Evolutionary conservation across 225 moss, liverwort and hornwort genomes (phyloP).

Genomic region (Thuidium tamariscinum): DNA sequence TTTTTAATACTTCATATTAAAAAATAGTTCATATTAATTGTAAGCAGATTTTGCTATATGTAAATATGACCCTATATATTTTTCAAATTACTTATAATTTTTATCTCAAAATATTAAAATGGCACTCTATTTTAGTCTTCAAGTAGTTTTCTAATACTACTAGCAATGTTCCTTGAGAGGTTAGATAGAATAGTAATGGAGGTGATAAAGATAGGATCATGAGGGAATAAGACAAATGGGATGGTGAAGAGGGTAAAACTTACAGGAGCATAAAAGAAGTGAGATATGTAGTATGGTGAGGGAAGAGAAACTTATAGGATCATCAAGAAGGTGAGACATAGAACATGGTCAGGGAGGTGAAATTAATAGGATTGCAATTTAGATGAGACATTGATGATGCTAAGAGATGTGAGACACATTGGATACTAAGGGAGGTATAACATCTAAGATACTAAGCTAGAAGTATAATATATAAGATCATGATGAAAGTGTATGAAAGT

Average conservation of each 20-base stretch:
- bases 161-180: accelerated
- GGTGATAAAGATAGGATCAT: no score
- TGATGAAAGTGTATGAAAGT: background rate
- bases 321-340: background rate
- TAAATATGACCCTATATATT: background rate
- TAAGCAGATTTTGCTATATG: accelerated
- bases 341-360: no score
- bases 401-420: no score
- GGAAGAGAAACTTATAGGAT: background rate
- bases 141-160: background rate
- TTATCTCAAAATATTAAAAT: background rate
- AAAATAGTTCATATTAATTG: background rate
- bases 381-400: background rate
- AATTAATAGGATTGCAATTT: accelerated
- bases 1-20: background rate
- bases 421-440: no score
- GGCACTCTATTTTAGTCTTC: background rate
- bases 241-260: background rate
- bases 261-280: background rate
- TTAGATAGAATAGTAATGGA: no score
- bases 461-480: background rate
- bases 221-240: accelerated
- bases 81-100: background rate
- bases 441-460: background rate
- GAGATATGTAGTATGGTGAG: accelerated